Percentiles rank a stretch among this genome's conserved stretches.
phyloP scores from a whole-genome alignment of 495 filamentous ascomycete species.

The Saxophila tyrrhenica region DNA sequence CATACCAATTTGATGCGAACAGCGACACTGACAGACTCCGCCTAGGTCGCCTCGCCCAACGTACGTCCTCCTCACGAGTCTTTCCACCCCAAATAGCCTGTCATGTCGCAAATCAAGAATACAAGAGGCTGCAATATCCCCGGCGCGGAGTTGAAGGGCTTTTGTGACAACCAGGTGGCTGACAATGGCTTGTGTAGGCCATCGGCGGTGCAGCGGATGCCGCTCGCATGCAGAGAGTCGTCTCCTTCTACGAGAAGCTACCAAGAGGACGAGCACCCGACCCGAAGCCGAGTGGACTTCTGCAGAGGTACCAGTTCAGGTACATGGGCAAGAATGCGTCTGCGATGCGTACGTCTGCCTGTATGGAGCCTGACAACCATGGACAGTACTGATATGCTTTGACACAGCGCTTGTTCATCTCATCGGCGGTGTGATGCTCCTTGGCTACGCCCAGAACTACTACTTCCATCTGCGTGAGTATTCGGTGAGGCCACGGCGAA shows the following conservation, averaged over 20 bases:
- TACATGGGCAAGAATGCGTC: constrained; percentile 92
- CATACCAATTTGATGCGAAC: not conserved
- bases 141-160: too few species aligned
- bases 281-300: constrained; percentile 61
- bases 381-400: not conserved
- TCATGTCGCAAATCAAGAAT: too few species aligned
- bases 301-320: constrained; percentile 79
- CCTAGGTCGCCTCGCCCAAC: constrained; percentile 76
- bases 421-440: constrained; percentile 57
- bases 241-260: constrained; percentile 96
- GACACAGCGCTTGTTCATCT: constrained; percentile 79
- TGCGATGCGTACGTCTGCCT: constrained; percentile 63
- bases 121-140: too few species aligned
- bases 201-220: constrained; percentile 91
- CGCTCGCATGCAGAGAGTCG: constrained; percentile 86
- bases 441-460: constrained; percentile 95
- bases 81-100: too few species aligned
- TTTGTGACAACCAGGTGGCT: not conserved
- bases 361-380: too few species aligned
- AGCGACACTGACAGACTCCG: constrained; percentile 5
- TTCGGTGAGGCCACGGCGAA: not conserved
- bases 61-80: constrained; percentile 57
- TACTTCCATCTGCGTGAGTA: constrained; percentile 97
- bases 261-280: constrained; percentile 79
- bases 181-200: constrained; percentile 40